These are phyloP conservation scores for Crotalaria pallida DNA, from an alignment of 306 rosid genomes.

Conservation along the genomic window DNA sequence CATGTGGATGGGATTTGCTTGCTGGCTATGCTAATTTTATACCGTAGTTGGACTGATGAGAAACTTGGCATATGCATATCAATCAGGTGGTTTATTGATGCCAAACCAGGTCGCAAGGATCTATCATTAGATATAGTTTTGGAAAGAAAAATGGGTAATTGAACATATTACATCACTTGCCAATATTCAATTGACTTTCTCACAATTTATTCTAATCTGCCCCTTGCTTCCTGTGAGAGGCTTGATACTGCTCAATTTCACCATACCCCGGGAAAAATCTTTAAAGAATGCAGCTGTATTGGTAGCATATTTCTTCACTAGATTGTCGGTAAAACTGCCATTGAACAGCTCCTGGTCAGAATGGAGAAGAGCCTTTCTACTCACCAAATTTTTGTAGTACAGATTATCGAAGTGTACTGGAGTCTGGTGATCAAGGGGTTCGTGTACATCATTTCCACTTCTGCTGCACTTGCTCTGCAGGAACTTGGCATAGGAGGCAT, in stretches of 20 bases:
- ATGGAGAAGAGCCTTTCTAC: constrained; percentile 45
- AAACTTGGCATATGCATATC: neutral
- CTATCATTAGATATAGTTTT: neutral
- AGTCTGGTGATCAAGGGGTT: constrained; percentile 43
- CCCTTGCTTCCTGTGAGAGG: constrained; percentile 52
- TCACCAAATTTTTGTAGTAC: constrained; percentile 40
- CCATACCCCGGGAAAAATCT: constrained; percentile 45
- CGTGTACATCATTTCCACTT: constrained; percentile 32
- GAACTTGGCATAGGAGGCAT: constrained; percentile 37
- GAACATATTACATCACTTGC: neutral
- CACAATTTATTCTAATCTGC: constrained; percentile 55
- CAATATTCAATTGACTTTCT: constrained; percentile 32
- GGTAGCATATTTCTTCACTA: constrained; percentile 38
- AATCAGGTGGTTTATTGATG: neutral
- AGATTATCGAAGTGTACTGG: constrained; percentile 46
- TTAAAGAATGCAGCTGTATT: constrained; percentile 15
- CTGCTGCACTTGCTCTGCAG: constrained; percentile 41
- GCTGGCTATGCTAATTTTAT: neutral
- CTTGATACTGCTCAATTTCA: constrained; percentile 43
- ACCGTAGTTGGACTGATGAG: neutral
- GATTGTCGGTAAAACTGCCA: constrained; percentile 30
- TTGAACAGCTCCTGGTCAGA: constrained; percentile 54
- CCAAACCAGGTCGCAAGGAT: neutral
- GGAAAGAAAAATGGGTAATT: neutral
- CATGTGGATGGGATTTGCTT: neutral